phyloP scores from a whole-genome alignment of 208 protist genomes.

The Acanthamoeba quina region DNA sequence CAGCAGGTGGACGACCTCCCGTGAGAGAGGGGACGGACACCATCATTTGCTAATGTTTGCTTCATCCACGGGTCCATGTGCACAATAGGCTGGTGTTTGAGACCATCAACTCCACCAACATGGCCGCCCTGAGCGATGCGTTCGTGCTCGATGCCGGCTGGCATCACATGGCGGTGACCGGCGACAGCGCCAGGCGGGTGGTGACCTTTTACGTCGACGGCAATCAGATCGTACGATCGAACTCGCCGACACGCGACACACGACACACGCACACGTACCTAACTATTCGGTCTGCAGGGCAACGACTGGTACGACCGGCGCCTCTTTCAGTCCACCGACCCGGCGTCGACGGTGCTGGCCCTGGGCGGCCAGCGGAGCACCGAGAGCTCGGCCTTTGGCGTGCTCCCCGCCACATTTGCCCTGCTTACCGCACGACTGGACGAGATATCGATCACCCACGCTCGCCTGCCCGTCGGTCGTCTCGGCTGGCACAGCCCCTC shows the following conservation, averaged over 20 bases:
- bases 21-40: no score
- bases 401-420: background rate
- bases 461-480: background rate
- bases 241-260: background rate
- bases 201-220: constrained; percentile 56
- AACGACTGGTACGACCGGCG: constrained; percentile 56
- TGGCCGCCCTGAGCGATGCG: background rate
- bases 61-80: background rate
- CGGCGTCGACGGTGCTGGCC: background rate
- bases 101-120: constrained; percentile 65
- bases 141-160: constrained; percentile 32
- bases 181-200: constrained; percentile 10
- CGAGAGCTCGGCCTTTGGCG: background rate
- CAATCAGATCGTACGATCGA: constrained; percentile 52
- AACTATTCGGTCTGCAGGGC: background rate
- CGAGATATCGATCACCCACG: constrained; percentile 35
- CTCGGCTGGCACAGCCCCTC: constrained; percentile 41
- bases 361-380: constrained; percentile 8
- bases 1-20: background rate
- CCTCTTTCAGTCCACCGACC: background rate
- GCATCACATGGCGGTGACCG: constrained; percentile 54
- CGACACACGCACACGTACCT: background rate
- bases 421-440: constrained; percentile 10
- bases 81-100: constrained; percentile 47
- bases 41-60: background rate